phyloP scores from a whole-genome alignment of 2,329 filamentous ascomycete genomes.

The Xylariaceae sp. region DNA sequence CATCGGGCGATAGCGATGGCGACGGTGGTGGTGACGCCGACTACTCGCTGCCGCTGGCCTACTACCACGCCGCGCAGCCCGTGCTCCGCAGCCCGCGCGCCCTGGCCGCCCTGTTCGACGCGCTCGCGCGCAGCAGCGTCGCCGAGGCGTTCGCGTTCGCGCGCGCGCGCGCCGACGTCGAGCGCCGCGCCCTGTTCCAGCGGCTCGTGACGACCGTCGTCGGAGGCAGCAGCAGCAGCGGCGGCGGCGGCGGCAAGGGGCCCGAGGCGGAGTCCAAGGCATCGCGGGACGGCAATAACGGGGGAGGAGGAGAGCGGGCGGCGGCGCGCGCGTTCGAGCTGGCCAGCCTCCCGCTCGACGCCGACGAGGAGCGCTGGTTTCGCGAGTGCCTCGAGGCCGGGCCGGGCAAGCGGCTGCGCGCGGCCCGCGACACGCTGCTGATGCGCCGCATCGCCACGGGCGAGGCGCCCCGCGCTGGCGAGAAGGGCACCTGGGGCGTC shows the following conservation, averaged over 20 bases:
- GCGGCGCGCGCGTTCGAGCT: constrained; percentile 60
- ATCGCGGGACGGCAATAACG: not conserved
- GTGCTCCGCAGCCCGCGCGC: constrained; percentile 57
- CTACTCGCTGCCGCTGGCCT: constrained; percentile 62
- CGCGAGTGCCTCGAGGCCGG: constrained; percentile 59
- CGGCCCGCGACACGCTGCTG: constrained; percentile 64
- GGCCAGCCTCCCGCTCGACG: constrained; percentile 63
- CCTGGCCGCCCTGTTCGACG: constrained; percentile 60
- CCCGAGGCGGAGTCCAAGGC: not conserved
- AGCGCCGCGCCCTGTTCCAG: constrained; percentile 59
- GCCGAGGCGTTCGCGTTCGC: constrained; percentile 69
- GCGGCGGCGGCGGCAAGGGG: no score
- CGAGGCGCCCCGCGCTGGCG: constrained; percentile 38
- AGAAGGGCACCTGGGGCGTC: constrained; percentile 41
- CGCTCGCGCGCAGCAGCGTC: constrained; percentile 59
- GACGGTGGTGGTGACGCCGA: constrained; percentile 52
- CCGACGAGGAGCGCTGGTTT: constrained; percentile 67
- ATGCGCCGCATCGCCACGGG: constrained; percentile 67
- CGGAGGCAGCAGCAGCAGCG: constrained; percentile 26
- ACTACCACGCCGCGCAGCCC: constrained; percentile 70
- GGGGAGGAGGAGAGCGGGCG: no score
- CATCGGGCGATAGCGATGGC: no score
- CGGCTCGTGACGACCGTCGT: constrained; percentile 55
- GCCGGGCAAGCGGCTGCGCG: constrained; percentile 55
- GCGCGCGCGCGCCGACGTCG: constrained; percentile 53